A percentile compares a stretch with the other conserved stretches of the same genome.
phyloP scores from a whole-genome alignment of 1,284 basidiomycete genomes.

The Thecaphora frezii region DNA sequence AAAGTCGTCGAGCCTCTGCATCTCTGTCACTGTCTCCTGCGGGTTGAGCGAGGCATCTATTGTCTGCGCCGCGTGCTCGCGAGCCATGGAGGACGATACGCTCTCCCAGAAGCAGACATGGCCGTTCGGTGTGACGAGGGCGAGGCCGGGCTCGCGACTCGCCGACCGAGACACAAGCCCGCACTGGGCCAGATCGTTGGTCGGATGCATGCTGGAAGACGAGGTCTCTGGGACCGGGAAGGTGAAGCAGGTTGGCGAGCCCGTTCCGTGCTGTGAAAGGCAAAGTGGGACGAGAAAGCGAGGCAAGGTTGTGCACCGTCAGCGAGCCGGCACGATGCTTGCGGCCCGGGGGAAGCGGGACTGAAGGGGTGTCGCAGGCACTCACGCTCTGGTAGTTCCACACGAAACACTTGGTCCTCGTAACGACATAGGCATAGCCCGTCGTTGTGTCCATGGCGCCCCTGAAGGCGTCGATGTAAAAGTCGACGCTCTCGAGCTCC shows the following conservation, averaged over 20 bases:
- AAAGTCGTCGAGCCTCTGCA: slow-evolving; percentile 30
- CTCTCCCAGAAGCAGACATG: slow-evolving; percentile 42
- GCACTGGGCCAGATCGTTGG: slow-evolving; percentile 23
- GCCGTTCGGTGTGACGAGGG: slow-evolving; percentile 37
- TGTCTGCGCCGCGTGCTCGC: slow-evolving; percentile 26
- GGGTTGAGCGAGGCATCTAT: slow-evolving; percentile 19
- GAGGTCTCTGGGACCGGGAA: slow-evolving; percentile 34
- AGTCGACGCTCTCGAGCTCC: slow-evolving; percentile 22
- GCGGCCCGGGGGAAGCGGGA: no score
- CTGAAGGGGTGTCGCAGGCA: no score
- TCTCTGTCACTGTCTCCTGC: slow-evolving; percentile 24
- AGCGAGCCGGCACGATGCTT: no score
- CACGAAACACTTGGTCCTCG: slow-evolving; percentile 39
- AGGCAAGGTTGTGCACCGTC: neutral
- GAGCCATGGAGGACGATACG: slow-evolving; percentile 33
- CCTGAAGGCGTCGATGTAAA: slow-evolving; percentile 39
- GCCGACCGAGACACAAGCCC: slow-evolving; percentile 29
- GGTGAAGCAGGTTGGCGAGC: slow-evolving; percentile 41
- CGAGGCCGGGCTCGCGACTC: slow-evolving; percentile 40
- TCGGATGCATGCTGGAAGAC: slow-evolving; percentile 15
- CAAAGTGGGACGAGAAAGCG: neutral
- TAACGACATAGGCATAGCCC: slow-evolving; percentile 43
- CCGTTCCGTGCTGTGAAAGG: slow-evolving; percentile 14
- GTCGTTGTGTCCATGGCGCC: slow-evolving; percentile 40
- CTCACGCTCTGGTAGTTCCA: slow-evolving; percentile 49